Base-by-base conservation (phyloP, 2,329 filamentous ascomycete species). In the Bipolaris bicolor region DNA sequence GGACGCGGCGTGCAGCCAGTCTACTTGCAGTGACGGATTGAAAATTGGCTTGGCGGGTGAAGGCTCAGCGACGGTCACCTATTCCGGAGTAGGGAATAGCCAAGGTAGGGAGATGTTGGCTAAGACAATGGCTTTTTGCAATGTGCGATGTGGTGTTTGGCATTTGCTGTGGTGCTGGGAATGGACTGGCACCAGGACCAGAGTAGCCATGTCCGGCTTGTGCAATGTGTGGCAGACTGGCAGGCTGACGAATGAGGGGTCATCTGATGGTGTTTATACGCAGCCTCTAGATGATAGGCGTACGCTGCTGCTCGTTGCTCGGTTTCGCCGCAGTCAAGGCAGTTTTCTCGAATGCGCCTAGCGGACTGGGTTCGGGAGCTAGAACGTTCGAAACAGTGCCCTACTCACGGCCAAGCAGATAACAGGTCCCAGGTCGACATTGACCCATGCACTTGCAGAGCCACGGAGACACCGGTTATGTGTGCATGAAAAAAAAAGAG, bases 1-100 rank as follows among this genome's bases (percentile, higher is more conserved):
- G 76, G 75, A 3, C 67, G 60, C 44, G 77, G 79, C 66, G 68
- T 72, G 37, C 77, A 80, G 69, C 78, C 77, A 7, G 69, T 69
- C 9, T 80, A 78, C 29, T 31, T 31, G 10, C 29, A 31, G 29
- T 66, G 78, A 76, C 36, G 69, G 72, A 15, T 53, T 80, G 63
- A 77, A 45, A 60, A 77, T 37, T 68, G 70, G 44, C 52, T 80
- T 43, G 78, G 77, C 1, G 76, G 78, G 4, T 65, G 63, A 44
- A 70, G 41, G 39, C 36, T 72, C 45, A 64, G 69, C 29, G 70
- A 73, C 4, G 62, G 58, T 7, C 69, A 69, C 58, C 47, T 69
- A 34, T 67, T 72, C 2, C 63, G 59, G n/a, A 66, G 66, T 16
- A 37, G 54, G 13, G 13, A 33, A 29, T n/a, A 43, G 39, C 18